Evolutionary conservation across 345 rosid species (phyloP), one percentile per base, ranked within the genome.

Genomic region (Euphorbia tirucalli): DNA sequence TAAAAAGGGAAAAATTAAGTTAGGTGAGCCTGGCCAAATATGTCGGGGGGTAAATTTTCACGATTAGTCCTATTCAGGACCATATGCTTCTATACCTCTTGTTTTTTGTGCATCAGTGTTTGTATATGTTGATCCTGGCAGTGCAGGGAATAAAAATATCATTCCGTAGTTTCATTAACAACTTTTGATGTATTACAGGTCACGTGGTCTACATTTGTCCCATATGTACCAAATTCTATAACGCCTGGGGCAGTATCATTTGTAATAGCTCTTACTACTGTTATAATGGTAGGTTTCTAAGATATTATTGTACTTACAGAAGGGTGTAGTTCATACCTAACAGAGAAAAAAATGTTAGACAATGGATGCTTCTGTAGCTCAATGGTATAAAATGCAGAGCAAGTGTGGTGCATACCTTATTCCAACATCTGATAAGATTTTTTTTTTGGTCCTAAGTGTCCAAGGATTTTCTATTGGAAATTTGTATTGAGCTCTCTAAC

Each of bases 181-280:
- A 37, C 37, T 32, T 28, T 69, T 66, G 49, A 41, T 11, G 14
- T 25, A 24, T 52, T 11, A 59, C 88, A 93, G 96, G 85, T 91
- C 66, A 90, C 91, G 89, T 93, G 98, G 98, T 90, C 94, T 39
- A 93, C 97, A 58, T 93, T 91, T 81, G 92, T 91, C 13, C 94
- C 97, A 19, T 81, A 77, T 79, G 66, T 93, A 71, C 97, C 97
- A 27, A 76, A 74, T 56, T 84, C 87, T 75, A 81, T 84, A 71
- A 67, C 88, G 83, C 98, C 97, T 14, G 92, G 97, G 65, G 71
- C 77, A 52, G 66, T 77, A 60, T 80, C 98, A 72, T 88, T 76
- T 84, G 83, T 73, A 32, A 41, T 75, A 55, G 96, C 94, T 69
- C n/a, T 91, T 8, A 75, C 84, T n/a, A 85, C 89, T 79, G 88